Evolutionary conservation across 1,284 basidiomycete genomes (phyloP).

Genomic region (Tilletia indica): DNA sequence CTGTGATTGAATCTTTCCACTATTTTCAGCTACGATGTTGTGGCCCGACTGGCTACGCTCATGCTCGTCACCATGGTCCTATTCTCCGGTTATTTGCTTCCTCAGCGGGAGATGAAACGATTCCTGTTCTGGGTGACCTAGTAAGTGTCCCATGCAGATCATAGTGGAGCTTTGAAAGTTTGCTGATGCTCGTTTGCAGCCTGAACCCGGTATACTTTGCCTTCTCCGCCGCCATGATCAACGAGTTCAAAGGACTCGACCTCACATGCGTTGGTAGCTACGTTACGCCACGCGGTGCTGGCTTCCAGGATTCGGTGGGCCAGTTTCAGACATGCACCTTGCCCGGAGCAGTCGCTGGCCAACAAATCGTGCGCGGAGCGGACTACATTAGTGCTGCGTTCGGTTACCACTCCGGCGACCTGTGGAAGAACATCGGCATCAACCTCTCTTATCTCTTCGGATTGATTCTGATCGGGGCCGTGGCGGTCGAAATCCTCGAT

Average conservation of each 20-base stretch:
- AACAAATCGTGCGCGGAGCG: conserved; percentile 28
- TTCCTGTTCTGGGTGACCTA: conserved; percentile 39
- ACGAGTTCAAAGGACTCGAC: conserved; percentile 28
- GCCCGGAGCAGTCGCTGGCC: conserved; percentile 25
- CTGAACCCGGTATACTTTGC: conserved; percentile 18
- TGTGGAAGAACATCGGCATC: conserved; percentile 39
- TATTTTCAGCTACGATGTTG: conserved; percentile 57
- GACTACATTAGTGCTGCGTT: conserved; percentile 37
- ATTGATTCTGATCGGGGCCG: conserved; percentile 46
- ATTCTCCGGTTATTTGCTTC: neutral
- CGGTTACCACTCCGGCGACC: conserved; percentile 27
- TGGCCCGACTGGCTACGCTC: conserved; percentile 60
- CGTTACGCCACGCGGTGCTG: conserved; percentile 28
- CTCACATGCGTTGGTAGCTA: conserved; percentile 35
- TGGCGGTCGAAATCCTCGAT: conserved; percentile 34
- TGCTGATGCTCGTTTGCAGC: conserved; percentile 59
- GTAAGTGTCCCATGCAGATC: neutral
- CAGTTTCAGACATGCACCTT: conserved; percentile 22
- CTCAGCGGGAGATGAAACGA: conserved; percentile 1
- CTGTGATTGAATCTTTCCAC: too few species aligned
- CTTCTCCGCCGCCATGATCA: conserved; percentile 17
- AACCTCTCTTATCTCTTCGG: conserved; percentile 37
- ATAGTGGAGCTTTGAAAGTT: too few species aligned
- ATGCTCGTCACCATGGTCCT: conserved; percentile 60
- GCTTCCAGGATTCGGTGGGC: neutral